A percentile compares a stretch with the other conserved stretches of the same genome.
These are phyloP conservation scores for Chytridium lagenaria DNA, from an alignment of 371 early-diverging fungal genomes.

Conservation along the genomic window DNA sequence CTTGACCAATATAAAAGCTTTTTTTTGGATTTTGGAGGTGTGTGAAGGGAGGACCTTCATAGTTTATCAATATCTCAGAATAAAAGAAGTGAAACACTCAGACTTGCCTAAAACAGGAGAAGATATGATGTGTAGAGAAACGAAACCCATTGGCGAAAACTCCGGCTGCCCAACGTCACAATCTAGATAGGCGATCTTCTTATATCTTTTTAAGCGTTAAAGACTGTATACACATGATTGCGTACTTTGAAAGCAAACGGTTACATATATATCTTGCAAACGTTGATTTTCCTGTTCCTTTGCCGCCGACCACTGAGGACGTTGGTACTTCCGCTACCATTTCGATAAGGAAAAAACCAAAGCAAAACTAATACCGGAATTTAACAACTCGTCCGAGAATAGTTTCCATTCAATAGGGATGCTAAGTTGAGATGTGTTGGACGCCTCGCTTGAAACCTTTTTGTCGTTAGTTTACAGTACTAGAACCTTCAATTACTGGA, in stretches of 20 bases:
- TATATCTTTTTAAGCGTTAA: conserved; percentile 42
- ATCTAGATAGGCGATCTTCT: conserved; percentile 74
- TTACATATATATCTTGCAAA: conserved; percentile 71
- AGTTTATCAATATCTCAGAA: too few species aligned
- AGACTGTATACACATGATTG: conserved; percentile 9
- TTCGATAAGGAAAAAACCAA: background rate
- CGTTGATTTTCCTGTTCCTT: conserved; percentile 82
- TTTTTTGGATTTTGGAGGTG: conserved; percentile 67
- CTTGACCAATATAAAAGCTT: conserved; percentile 71
- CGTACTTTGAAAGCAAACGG: conserved; percentile 66
- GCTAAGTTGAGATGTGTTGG: too few species aligned
- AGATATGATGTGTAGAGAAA: conserved; percentile 70
- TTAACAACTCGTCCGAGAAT: background rate
- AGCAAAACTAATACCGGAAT: background rate
- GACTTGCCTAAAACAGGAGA: conserved; percentile 64
- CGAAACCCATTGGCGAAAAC: conserved; percentile 73
- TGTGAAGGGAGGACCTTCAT: conserved; percentile 74
- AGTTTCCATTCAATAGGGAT: conserved; percentile 8
- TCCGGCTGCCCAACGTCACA: conserved; percentile 85
- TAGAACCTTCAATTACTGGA: conserved; percentile 37
- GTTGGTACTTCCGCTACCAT: conserved; percentile 41
- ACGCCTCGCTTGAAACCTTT: too few species aligned
- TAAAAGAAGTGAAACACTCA: background rate
- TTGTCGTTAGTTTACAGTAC: background rate
- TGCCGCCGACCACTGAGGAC: conserved; percentile 68